Evolutionary conservation across 2,329 filamentous ascomycete species (phyloP), one percentile per base, ranked within the genome.

Genomic region (Dactylonectria macrodidyma): DNA sequence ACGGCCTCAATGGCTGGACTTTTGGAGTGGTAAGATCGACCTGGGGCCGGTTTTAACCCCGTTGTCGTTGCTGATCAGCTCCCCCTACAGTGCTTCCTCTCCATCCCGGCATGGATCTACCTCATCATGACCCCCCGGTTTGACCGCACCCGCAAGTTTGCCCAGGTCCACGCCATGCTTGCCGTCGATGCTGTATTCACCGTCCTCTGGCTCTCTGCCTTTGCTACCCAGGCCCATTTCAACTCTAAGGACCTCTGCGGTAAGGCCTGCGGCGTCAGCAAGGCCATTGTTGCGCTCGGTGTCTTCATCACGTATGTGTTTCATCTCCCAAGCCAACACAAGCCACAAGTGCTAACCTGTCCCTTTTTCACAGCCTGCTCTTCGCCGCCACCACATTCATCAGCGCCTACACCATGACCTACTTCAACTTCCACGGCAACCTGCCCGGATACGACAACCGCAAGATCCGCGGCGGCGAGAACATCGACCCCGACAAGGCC

Each of bases 401-500:
- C 66, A 90, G 88, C 75, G 82, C 88, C 65, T 91, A 87, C 80
- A 89, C 89, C 33, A 80, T 90, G 69, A 84, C 87, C 69, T 91
- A 90, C 81, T 90, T 88, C 82, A 86, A 87, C 74, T 86, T 88
- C 76, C 87, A 91, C 80, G 87, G 88, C 74, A 85, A 81, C 63
- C 84, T 91, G 16, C 90, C 90, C 2, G 90, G 90, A 65, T 90
- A 90, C 78, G 88, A 89, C 74, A 83, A 83, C 71, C 82, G 77
- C 75, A 78, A 82, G 75, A 73, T 84, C 60, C 80, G 83, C 58
- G 77, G 78, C 67, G 77, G 77, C 67, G 80, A 78, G 71, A 87
- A 88, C 81, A 91, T 91, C 72, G 90, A 92, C 77, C 90, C 90
- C 0, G 90, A 92, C 79, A 91, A 91, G 83, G 89, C 90, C 33